phyloP scores from a whole-genome alignment of 2,329 filamentous ascomycete genomes.

The Colletotrichum theobromicola region DNA sequence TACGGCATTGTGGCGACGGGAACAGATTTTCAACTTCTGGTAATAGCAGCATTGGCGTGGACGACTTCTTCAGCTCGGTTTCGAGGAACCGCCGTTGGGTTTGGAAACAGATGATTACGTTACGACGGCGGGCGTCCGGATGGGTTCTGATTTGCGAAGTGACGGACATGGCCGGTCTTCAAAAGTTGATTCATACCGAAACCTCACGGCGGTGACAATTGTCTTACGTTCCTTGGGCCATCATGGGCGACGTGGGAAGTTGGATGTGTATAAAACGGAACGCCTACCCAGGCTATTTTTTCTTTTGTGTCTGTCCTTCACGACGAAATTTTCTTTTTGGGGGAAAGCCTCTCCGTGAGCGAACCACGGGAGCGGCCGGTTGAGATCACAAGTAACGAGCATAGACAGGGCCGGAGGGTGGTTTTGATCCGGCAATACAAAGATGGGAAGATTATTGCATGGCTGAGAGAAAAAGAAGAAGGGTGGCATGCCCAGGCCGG shows the following conservation, averaged over 20 bases:
- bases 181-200: not conserved
- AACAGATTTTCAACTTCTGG: slow-evolving; percentile 21
- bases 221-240: slow-evolving; percentile 3
- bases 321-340: slow-evolving; percentile 7
- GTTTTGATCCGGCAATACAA: slow-evolving; percentile 22
- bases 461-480: slow-evolving; percentile 5
- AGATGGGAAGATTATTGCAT: slow-evolving; percentile 20
- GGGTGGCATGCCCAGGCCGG: slow-evolving; percentile 4
- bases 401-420: slow-evolving; percentile 23
- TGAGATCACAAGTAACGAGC: slow-evolving; percentile 21
- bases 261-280: slow-evolving; percentile 21
- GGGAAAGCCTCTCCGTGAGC: not conserved
- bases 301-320: slow-evolving; percentile 20
- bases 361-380: not conserved
- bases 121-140: not conserved
- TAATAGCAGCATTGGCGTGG: slow-evolving; percentile 23
- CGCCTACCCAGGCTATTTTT: not conserved
- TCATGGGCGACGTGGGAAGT: slow-evolving; percentile 3
- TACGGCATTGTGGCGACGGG: slow-evolving; percentile 19
- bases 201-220: not conserved
- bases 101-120: slow-evolving; percentile 5
- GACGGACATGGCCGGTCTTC: not conserved
- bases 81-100: not conserved
- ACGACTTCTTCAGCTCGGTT: not conserved
- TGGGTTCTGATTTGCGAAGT: not conserved